These are phyloP conservation scores for Coccinonectria pachysandricola DNA, from an alignment of 2,329 filamentous ascomycete genomes.

Conservation along the genomic window DNA sequence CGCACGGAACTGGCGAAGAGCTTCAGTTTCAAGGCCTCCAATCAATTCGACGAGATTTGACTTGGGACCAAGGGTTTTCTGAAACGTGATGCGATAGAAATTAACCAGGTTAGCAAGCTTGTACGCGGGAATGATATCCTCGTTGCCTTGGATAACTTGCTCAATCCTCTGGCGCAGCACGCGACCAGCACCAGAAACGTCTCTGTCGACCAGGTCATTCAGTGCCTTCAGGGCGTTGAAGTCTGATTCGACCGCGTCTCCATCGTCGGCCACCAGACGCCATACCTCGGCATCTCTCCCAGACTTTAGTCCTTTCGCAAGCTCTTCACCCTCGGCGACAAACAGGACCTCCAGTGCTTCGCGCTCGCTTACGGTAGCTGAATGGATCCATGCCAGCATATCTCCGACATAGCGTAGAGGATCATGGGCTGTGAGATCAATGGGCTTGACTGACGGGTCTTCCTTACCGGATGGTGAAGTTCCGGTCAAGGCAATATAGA, in stretches of 20 bases:
- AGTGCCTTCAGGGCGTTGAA: slow-evolving; percentile 79
- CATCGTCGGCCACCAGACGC: slow-evolving; percentile 54
- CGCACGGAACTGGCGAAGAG: slow-evolving; percentile 71
- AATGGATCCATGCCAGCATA: slow-evolving; percentile 96
- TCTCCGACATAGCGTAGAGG: slow-evolving; percentile 86
- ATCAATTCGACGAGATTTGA: slow-evolving; percentile 63
- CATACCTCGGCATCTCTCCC: slow-evolving; percentile 78
- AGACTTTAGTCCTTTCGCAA: slow-evolving; percentile 69
- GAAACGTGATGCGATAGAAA: slow-evolving; percentile 83
- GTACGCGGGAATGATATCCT: slow-evolving; percentile 80
- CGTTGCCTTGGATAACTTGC: slow-evolving; percentile 84
- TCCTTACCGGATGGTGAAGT: slow-evolving; percentile 45
- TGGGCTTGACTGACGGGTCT: slow-evolving; percentile 66
- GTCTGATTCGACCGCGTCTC: slow-evolving; percentile 38
- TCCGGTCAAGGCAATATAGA: slow-evolving; percentile 80
- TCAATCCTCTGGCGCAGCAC: slow-evolving; percentile 85
- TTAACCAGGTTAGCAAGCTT: slow-evolving; percentile 80
- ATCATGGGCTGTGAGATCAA: slow-evolving; percentile 89
- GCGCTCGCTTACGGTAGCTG: slow-evolving; percentile 83
- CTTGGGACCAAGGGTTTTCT: slow-evolving; percentile 60
- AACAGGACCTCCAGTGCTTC: slow-evolving; percentile 90
- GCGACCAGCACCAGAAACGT: slow-evolving; percentile 69
- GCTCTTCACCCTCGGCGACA: slow-evolving; percentile 79
- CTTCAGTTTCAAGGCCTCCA: slow-evolving; percentile 59
- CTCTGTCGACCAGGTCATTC: slow-evolving; percentile 76